Evolutionary conservation across 208 protist genomes (phyloP).

Genomic region (Leishmania arabica): DNA sequence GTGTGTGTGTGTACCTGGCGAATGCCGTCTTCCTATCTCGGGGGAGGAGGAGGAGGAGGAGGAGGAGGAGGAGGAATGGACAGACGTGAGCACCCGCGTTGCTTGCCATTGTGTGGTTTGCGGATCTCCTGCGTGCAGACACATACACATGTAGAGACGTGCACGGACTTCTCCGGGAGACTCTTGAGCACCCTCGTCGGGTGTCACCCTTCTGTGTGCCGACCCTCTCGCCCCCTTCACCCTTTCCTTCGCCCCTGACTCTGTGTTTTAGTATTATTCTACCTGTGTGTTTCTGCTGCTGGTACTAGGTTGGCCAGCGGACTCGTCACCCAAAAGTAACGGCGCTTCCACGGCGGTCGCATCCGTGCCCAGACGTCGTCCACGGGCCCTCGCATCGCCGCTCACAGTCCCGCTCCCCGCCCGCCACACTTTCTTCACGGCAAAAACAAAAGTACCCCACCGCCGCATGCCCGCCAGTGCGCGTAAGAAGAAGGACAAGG

Average conservation of each 20-base stretch:
- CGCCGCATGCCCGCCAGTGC: not conserved
- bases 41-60: not conserved
- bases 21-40: not conserved
- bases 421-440: not conserved
- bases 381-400: not conserved
- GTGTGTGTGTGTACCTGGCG: not conserved
- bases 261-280: not conserved
- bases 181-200: not conserved
- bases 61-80: not conserved
- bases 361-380: not conserved
- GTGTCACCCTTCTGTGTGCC: not conserved
- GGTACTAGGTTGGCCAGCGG: not conserved
- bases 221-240: not conserved
- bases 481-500: constrained; percentile 67
- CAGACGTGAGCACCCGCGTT: not conserved
- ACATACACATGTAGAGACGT: too few species aligned
- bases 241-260: not conserved
- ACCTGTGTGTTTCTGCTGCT: not conserved
- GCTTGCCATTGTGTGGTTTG: not conserved
- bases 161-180: not conserved
- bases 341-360: not conserved
- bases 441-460: not conserved
- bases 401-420: not conserved
- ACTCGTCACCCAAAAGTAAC: too few species aligned
- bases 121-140: not conserved